phyloP scores from a whole-genome alignment of 306 rosid species.

The Arachis stenosperma region DNA sequence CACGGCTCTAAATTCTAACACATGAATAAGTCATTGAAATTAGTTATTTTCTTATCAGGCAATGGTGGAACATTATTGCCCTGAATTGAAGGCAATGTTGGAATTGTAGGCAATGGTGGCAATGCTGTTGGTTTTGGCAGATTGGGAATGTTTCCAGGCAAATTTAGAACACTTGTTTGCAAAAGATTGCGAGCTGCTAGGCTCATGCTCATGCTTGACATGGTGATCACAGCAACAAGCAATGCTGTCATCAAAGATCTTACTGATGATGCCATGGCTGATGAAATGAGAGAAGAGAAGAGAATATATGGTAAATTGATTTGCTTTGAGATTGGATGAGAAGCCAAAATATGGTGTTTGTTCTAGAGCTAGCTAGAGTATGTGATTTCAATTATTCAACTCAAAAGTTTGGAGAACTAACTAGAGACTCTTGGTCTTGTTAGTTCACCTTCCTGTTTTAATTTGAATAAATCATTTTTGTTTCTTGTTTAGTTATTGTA shows the following conservation, averaged over 20 bases:
- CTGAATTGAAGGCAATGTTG: slow-evolving; percentile 7
- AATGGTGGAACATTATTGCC: too few species aligned
- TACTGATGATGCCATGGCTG: slow-evolving; percentile 27
- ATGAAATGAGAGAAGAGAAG: not conserved
- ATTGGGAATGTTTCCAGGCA: slow-evolving; percentile 28
- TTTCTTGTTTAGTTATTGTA: not conserved
- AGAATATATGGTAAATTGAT: not conserved
- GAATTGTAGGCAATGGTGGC: slow-evolving; percentile 30
- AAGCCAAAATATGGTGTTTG: not conserved
- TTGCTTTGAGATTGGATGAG: slow-evolving; percentile 30
- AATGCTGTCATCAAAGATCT: slow-evolving; percentile 13
- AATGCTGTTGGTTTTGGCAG: slow-evolving; percentile 33
- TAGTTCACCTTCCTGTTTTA: slow-evolving; percentile 34
- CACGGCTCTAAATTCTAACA: not conserved
- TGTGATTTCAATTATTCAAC: not conserved
- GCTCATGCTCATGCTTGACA: slow-evolving; percentile 33
- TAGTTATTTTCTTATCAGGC: slow-evolving; percentile 30
- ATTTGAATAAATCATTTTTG: slow-evolving; percentile 5
- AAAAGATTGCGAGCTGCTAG: slow-evolving; percentile 43
- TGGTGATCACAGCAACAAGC: slow-evolving; percentile 26
- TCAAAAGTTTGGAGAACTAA: slow-evolving; percentile 19
- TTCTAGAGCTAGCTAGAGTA: slow-evolving; percentile 4
- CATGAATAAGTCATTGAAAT: not conserved
- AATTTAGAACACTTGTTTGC: slow-evolving; percentile 34
- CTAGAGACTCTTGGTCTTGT: not conserved